Conservation (phyloP, 805 yeast species). For the Saturnispora ahearnii region DNA sequence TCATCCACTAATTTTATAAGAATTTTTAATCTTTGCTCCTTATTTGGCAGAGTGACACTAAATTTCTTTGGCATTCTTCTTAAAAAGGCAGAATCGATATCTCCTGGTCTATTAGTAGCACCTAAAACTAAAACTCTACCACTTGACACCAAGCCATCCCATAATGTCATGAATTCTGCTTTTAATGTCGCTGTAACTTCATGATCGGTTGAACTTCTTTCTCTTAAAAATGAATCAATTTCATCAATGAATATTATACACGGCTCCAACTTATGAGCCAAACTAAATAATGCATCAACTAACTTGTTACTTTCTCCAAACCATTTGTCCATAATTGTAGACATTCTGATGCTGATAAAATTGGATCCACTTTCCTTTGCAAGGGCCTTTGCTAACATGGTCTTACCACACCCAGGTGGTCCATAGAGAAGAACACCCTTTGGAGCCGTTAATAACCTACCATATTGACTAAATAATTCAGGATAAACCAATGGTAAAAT, state of each 20-base stretch:
- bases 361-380: slow-evolving; percentile 90
- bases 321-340: slow-evolving; percentile 94
- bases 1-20: slow-evolving; percentile 59
- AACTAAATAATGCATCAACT: slow-evolving; percentile 84
- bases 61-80: slow-evolving; percentile 90
- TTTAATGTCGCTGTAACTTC: slow-evolving; percentile 92
- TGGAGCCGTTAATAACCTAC: slow-evolving; percentile 73
- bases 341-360: slow-evolving; percentile 85
- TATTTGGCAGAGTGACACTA: slow-evolving; percentile 63
- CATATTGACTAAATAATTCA: slow-evolving; percentile 59
- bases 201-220: slow-evolving; percentile 76
- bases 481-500: slow-evolving; percentile 81
- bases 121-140: slow-evolving; percentile 85
- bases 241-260: slow-evolving; percentile 94
- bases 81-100: slow-evolving; percentile 86
- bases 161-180: slow-evolving; percentile 94
- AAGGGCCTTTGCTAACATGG: slow-evolving; percentile 93
- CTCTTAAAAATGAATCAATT: slow-evolving; percentile 88
- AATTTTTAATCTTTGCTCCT: slow-evolving; percentile 60
- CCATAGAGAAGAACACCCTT: slow-evolving; percentile 90
- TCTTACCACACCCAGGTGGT: slow-evolving; percentile 97
- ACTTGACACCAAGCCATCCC: slow-evolving; percentile 82
- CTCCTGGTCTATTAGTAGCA: slow-evolving; percentile 88
- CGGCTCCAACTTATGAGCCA: slow-evolving; percentile 85
- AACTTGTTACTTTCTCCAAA: slow-evolving; percentile 94